Evolutionary conservation across 768 basidiomycete species (phyloP), one percentile per base, ranked within the genome.

Genomic region (Epithele typhae): DNA sequence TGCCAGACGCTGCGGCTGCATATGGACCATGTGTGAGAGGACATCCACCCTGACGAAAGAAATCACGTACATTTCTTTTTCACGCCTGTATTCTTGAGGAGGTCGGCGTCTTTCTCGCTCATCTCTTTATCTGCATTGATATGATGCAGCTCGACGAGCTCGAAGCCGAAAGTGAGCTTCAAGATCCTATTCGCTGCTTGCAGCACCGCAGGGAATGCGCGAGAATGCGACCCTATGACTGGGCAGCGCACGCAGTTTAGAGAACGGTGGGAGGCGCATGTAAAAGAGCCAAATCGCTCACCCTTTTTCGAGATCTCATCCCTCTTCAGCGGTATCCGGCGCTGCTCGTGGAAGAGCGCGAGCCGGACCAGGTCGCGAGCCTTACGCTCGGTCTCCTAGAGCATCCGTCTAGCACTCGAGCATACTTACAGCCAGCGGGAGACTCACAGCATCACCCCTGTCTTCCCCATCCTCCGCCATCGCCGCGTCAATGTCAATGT

Each of bases 271-370:
- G n/a, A n/a, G n/a, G n/a, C n/a, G n/a, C n/a, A n/a, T n/a, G n/a
- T n/a, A n/a, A n/a, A n/a, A n/a, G n/a, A n/a, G n/a, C n/a, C 35
- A 6, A 36, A 36, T 30, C 27, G 8, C 27, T 30, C 49, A 30
- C 93, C 81, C 73, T 88, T 88, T 68, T 92, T 93, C 32, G 75
- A 80, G 40, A 94, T 87, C 33, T 95, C 92, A n/a, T 92, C 87
- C 33, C 90, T 73, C 30, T 78, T 76, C 40, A 96, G 64, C 2
- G 81, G 73, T 10, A 68, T 64, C 41, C 89, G 75, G 59, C 74
- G 79, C 45, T 86, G 79, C 61, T 95, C 92, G 4, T 71, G 74
- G 63, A 92, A 94, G 34, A 97, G 70, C 2, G 91, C 89, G 19
- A 91, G 73, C 15, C 92, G 78, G 9, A 87, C 87, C 25, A 95